These are phyloP conservation scores for Parastagonospora avenae DNA, from an alignment of 2,329 filamentous ascomycete genomes.

Conservation along the genomic window DNA sequence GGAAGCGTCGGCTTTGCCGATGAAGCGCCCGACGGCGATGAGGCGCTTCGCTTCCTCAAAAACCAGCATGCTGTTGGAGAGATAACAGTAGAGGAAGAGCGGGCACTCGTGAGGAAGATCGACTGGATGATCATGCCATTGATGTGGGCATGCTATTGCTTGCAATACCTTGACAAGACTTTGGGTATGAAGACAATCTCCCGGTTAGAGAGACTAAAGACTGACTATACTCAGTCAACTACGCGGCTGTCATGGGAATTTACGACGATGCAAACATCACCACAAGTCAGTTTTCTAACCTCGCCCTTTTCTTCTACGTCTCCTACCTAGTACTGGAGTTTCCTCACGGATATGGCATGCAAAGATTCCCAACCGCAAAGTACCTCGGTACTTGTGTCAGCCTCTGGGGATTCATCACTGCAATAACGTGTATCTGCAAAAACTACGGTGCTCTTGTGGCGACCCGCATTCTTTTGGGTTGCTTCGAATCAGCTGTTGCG, in stretches of 20 bases:
- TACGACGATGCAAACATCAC: slow-evolving; percentile 45
- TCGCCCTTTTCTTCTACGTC: slow-evolving; percentile 46
- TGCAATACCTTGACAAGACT: slow-evolving; percentile 50
- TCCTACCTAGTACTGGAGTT: slow-evolving; percentile 47
- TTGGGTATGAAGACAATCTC: slow-evolving; percentile 41
- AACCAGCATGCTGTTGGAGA: slow-evolving; percentile 17
- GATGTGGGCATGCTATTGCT: slow-evolving; percentile 46
- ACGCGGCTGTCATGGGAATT: slow-evolving; percentile 51
- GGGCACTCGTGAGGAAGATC: slow-evolving; percentile 39
- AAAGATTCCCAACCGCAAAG: slow-evolving; percentile 59
- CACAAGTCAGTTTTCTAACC: slow-evolving; percentile 43
- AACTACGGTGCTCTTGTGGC: slow-evolving; percentile 57
- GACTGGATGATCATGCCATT: slow-evolving; percentile 50
- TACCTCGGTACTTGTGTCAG: slow-evolving; percentile 54
- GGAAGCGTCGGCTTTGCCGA: slow-evolving; percentile 8
- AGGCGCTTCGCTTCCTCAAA: slow-evolving; percentile 29
- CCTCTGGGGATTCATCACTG: slow-evolving; percentile 56
- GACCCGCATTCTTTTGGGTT: slow-evolving; percentile 58
- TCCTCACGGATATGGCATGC: slow-evolving; percentile 56
- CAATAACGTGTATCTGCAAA: slow-evolving; percentile 54
- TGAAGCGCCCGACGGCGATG: slow-evolving; percentile 23
- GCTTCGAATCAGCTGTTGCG: slow-evolving; percentile 53
- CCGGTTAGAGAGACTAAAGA: background rate
- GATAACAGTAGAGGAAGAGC: slow-evolving; percentile 22
- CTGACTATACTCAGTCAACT: slow-evolving; percentile 36